phyloP scores from a whole-genome alignment of 257 asterid genomes.

The Echium plantagineum region DNA sequence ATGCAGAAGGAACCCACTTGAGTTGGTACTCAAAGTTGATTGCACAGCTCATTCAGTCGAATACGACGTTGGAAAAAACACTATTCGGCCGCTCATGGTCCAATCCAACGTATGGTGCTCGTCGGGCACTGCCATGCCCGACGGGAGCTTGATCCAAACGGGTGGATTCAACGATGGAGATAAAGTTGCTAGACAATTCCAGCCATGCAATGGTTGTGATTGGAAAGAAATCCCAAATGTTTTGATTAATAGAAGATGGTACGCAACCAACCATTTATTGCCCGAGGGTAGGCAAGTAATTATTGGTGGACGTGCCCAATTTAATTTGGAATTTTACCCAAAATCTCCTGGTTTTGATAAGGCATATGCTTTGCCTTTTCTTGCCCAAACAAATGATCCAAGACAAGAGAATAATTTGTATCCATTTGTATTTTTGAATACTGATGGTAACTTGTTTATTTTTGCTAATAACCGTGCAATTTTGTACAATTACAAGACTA shows the following conservation, averaged over 20 bases:
- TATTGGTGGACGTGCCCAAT: conserved; percentile 9
- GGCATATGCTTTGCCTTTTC: not conserved
- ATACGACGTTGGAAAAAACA: conserved; percentile 25
- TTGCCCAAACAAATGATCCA: conserved; percentile 7
- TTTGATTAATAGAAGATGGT: conserved; percentile 18
- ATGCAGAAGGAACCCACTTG: conserved; percentile 26
- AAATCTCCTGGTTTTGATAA: not conserved
- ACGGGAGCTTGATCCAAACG: conserved; percentile 32
- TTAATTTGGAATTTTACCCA: conserved; percentile 9
- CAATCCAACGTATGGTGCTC: conserved; percentile 46
- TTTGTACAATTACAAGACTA: conserved; percentile 20
- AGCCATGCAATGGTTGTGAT: not conserved
- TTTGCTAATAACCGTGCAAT: conserved; percentile 42
- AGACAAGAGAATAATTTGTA: conserved; percentile 5
- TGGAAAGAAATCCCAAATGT: conserved; percentile 5
- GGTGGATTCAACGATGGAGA: conserved; percentile 44
- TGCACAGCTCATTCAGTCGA: conserved; percentile 55
- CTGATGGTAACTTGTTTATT: conserved; percentile 35
- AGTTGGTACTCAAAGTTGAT: conserved; percentile 13
- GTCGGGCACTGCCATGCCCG: conserved; percentile 28
- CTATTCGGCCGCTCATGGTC: conserved; percentile 35
- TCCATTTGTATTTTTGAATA: conserved; percentile 39
- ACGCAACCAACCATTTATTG: conserved; percentile 11
- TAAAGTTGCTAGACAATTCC: conserved; percentile 6
- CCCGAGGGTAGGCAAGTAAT: conserved; percentile 7